Base-by-base conservation (phyloP, 1,284 basidiomycete genomes). In the Moesziomyces parantarcticus region DNA sequence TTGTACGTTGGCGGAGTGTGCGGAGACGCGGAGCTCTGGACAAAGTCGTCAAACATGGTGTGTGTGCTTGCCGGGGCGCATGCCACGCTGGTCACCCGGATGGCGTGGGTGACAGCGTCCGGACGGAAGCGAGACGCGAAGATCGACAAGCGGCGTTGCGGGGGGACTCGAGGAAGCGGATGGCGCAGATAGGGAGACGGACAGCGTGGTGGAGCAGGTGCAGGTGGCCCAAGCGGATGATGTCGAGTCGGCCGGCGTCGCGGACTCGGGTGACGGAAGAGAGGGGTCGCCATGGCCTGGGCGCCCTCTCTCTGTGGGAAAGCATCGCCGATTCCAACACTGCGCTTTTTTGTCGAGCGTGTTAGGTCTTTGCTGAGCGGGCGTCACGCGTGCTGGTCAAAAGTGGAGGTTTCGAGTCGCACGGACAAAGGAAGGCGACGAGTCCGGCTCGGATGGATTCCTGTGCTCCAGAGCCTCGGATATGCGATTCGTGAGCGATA, bases 11-110 rank as follows among this genome's bases (percentile, higher is more conserved):
- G 46, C 10, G 69, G 41, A 11, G 52, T 36, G 13, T 32, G 50
- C 32, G 54, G 65, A 13, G 70, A 64, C 8, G 70, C 68, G 32
- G 70, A 73, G 52, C 65, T 74, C 54, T 74, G 71, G 1, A 74
- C 65, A 56, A 74, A 74, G 55, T 74, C 65, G 54, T 74, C 71
- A 47, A 74, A 69, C 71, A 74, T 74, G 47, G 18, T 53, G 40
- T 7, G 40, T 16, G 18, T 21, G 7, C 2, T 34, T 26, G 4
- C 34, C 29, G 5, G 9, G 23, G 6, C 23, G 23, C 58, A 48
- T 56, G 9, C 39, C 41, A 20, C 32, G 46, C 16, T 11, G 11
- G 11, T 13, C 29, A 2, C 29, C 29, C 13, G 11, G 5, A 4
- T 45, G 10, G 23, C 18, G 44, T 46, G 16, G 44, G 23, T 23